A percentile compares a stretch with the other conserved stretches of the same genome.
Conservation (phyloP, 164 flowering plant genomes). For the Kalanchoe fedtschenkoi region DNA sequence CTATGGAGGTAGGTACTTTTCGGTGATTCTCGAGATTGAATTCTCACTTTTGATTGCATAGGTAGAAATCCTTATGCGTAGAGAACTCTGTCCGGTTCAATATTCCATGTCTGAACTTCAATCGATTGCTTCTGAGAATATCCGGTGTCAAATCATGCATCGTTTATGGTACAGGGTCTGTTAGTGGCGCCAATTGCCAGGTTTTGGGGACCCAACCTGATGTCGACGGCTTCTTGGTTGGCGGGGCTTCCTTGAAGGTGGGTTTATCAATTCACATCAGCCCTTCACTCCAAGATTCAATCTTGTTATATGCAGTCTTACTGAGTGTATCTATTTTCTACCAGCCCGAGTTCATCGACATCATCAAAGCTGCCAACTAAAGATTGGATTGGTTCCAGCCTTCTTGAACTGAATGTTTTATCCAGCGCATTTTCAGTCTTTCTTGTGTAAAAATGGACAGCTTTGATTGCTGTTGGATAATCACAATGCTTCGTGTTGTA, state of each 20-base stretch:
- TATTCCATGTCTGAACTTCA: no score
- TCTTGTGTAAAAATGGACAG: no score
- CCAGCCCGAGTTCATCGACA: constrained; percentile 80
- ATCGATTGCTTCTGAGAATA: no score
- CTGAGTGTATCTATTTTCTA: neutral
- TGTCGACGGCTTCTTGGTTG: constrained; percentile 87
- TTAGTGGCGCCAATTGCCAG: constrained; percentile 70
- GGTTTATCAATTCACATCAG: neutral
- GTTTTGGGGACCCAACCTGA: constrained; percentile 69
- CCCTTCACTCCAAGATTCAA: neutral
- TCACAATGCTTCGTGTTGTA: no score
- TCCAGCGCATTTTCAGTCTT: no score
- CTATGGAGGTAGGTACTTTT: constrained; percentile 67
- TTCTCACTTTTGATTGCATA: no score
- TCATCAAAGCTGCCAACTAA: constrained; percentile 81
- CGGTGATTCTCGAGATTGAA: neutral
- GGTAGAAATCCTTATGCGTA: no score
- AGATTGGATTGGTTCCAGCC: no score
- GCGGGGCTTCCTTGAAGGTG: constrained; percentile 85
- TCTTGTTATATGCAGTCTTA: neutral
- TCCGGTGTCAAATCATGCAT: no score
- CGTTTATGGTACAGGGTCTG: constrained; percentile 63
- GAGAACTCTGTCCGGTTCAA: no score
- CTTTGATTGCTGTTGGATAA: no score
- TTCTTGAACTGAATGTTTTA: no score